Percentiles rank a stretch among this genome's conserved stretches.
Evolutionary conservation across 1,284 basidiomycete genomes (phyloP).

Genomic region (Fomitopsis betulina): DNA sequence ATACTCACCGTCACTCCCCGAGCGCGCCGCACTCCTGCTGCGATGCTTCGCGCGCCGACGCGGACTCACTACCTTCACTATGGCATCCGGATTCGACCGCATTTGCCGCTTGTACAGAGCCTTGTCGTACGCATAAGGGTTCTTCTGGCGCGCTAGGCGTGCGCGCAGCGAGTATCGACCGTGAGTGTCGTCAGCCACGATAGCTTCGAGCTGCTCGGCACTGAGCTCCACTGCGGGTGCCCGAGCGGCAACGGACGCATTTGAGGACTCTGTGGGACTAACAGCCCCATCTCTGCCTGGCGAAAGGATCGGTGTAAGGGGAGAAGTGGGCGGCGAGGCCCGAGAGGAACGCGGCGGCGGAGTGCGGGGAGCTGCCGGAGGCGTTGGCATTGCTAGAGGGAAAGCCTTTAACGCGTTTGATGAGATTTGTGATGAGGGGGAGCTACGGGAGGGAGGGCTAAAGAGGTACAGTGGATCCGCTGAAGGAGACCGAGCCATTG

Average conservation of each 20-base stretch:
- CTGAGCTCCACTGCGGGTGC: background rate
- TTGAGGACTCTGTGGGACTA: background rate
- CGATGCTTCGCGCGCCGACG: conserved; percentile 11
- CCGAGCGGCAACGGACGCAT: background rate
- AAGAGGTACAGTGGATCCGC: conserved; percentile 4
- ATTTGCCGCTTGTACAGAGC: conserved; percentile 20
- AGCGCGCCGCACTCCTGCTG: background rate
- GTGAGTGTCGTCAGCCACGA: conserved; percentile 2
- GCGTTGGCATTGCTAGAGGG: background rate
- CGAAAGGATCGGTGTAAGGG: background rate
- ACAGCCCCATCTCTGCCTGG: background rate
- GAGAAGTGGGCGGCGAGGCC: background rate
- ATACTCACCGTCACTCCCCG: conserved; percentile 12
- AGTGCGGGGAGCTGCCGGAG: background rate
- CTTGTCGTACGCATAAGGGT: conserved; percentile 24
- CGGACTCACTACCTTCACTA: conserved; percentile 20
- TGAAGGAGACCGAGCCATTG: background rate
- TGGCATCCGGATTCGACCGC: conserved; percentile 23
- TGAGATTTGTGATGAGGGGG: background rate
- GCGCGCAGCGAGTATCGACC: conserved; percentile 22
- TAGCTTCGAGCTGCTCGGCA: conserved; percentile 2
- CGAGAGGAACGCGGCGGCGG: background rate
- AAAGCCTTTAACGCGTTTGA: background rate
- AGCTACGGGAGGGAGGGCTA: background rate
- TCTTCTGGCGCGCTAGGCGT: conserved; percentile 18